Evolutionary conservation across 2,329 filamentous ascomycete genomes (phyloP), one percentile per base, ranked within the genome.

Genomic region (Trematosphaeria pertusa): DNA sequence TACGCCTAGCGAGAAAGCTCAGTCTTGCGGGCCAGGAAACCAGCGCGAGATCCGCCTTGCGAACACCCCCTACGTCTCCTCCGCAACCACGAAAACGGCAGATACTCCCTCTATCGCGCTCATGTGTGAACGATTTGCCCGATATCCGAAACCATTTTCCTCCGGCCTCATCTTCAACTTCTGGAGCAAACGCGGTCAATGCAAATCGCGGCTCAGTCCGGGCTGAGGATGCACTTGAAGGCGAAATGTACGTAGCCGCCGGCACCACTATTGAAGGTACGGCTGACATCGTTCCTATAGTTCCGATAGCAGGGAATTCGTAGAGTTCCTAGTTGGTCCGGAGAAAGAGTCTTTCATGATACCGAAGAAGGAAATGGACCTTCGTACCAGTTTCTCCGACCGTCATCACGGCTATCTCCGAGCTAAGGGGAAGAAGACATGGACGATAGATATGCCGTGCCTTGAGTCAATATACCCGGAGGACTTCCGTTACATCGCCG

Each of bases 401-500:
- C 2, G 26, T 1, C 21, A 54, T 4, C 39, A 38, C 0, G 58
- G 51, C 3, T 46, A 48, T 30, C 43, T 65, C 26, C 37, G 6
- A 1, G 44, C 49, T 1, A 54, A 50, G 4, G 50, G 58, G 2
- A 43, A 53, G 1, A 54, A 52, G 1, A 53, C 53, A 0, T 65
- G 51, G 50, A 44, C 48, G 12, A 48, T 65, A 4, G 18, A 42
- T 1, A 49, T 62, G 14, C 62, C 61, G 0, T 33, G 36, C 5
- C 54, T 69, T 1, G 2, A 3, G 1, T 15, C 50, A 1, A 56
- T 69, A 11, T 11, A 52, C 0, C 54, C 59, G 1, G 51, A 42
- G 0, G 55, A 64, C n/a, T 71, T 71, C 34, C 12, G 40, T 2
- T 52, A 52, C 8, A 51, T 56, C 0, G 65, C 62, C 1, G 58